Percentiles rank a stretch among this genome's conserved stretches.
Conservation (phyloP, 441 rosid genomes). For the Omphalea diandra region DNA sequence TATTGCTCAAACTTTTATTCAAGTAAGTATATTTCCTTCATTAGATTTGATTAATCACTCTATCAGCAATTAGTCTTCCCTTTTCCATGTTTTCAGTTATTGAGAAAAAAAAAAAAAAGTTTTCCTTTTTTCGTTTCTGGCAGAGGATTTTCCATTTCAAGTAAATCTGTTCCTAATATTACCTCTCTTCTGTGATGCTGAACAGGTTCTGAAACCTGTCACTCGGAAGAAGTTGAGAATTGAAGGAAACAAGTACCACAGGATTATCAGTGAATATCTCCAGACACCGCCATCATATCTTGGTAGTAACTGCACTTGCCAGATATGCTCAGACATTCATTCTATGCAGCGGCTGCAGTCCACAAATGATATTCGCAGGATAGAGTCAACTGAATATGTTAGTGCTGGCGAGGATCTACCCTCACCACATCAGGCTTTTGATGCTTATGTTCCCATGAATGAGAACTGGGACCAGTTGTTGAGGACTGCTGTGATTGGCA, state of each 20-base stretch:
- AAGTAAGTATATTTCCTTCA: slow-evolving; percentile 44
- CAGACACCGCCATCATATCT: slow-evolving; percentile 74
- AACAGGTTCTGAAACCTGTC: slow-evolving; percentile 71
- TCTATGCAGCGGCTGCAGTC: slow-evolving; percentile 19
- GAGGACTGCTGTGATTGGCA: slow-evolving; percentile 55
- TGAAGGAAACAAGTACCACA: slow-evolving; percentile 59
- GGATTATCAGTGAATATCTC: slow-evolving; percentile 57
- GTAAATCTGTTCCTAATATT: neutral
- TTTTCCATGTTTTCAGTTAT: neutral
- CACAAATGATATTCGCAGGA: slow-evolving; percentile 24
- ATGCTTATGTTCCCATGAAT: slow-evolving; percentile 30
- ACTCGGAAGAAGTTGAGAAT: slow-evolving; percentile 84
- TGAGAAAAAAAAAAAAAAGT: neutral
- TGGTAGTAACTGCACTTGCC: slow-evolving; percentile 76
- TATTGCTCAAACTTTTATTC: slow-evolving; percentile 79
- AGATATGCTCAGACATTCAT: slow-evolving; percentile 44
- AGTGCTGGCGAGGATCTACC: slow-evolving; percentile 31
- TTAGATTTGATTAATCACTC: slow-evolving; percentile 1
- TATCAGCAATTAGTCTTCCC: neutral
- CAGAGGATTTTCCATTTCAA: neutral
- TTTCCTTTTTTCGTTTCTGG: neutral
- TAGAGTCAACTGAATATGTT: slow-evolving; percentile 21
- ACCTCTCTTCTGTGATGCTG: slow-evolving; percentile 16
- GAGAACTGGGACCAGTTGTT: slow-evolving; percentile 50
- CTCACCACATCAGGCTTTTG: slow-evolving; percentile 22